Evolutionary conservation across 2,329 filamentous ascomycete species (phyloP).

Genomic region (Penicillium sclerotigenum): DNA sequence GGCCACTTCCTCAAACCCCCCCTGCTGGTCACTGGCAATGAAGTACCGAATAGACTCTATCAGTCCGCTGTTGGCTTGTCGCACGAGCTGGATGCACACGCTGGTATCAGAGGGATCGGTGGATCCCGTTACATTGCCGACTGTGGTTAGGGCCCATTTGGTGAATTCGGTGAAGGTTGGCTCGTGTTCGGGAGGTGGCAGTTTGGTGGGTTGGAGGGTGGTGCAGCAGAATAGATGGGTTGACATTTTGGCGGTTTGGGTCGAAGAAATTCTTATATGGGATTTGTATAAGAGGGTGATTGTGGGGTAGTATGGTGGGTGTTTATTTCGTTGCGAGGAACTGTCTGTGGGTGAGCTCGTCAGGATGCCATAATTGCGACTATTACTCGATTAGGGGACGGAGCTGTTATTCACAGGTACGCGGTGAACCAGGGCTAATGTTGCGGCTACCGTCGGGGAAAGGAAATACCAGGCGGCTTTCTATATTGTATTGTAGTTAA

Average conservation of each 20-base stretch:
- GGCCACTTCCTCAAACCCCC: not conserved
- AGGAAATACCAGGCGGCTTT: not conserved
- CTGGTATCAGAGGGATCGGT: not conserved
- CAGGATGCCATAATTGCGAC: conserved; percentile 5
- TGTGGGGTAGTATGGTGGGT: not conserved
- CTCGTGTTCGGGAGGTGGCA: not conserved
- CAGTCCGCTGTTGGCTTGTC: not conserved
- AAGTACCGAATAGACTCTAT: not conserved
- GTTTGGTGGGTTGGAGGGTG: not conserved
- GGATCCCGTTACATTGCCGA: not conserved
- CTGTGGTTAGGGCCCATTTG: not conserved
- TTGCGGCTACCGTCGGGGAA: not conserved
- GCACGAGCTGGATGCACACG: not conserved
- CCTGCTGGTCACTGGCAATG: not conserved
- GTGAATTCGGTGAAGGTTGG: not conserved
- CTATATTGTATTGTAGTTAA: not conserved
- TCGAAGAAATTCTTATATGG: not conserved
- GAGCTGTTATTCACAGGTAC: not conserved
- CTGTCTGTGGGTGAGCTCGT: not conserved
- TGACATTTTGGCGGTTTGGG: not conserved
- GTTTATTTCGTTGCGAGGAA: not conserved
- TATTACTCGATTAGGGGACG: not conserved
- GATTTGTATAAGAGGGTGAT: no score
- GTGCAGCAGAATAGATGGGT: not conserved
- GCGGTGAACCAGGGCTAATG: not conserved